Evolutionary conservation across 495 filamentous ascomycete species (phyloP), one percentile per base, ranked within the genome.

Genomic region (Cairneyella variabilis): DNA sequence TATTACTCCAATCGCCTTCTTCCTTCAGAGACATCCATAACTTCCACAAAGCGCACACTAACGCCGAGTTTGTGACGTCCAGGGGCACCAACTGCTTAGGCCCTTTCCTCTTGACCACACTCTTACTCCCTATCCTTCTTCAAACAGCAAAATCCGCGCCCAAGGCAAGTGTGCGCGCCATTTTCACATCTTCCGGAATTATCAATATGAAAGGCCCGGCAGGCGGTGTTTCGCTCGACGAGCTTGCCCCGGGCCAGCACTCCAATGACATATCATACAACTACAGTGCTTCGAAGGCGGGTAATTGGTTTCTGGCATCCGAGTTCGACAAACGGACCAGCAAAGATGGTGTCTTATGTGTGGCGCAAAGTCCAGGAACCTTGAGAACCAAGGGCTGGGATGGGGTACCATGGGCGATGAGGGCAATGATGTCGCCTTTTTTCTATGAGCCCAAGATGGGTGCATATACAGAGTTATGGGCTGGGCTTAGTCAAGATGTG

Each of bases 81-180:
- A n/a, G n/a, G n/a, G 72, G 64, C 8, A 68, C 65, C 3, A 78
- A 76, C 51, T 58, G 52, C 34, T 30, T 75, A 1, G 72, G 70
- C 1, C 62, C 61, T 32, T 75, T 69, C 56, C 66, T 75, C n/a
- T 57, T 77, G 45, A 72, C 68, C 8, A 57, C 71, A 47, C 65
- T 75, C 12, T 75, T 83, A 2, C 65, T 63, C 1, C 76, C 79
- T 0, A 64, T 74, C 10, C 60, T 81, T 3, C 40, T 48, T 3
- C 12, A 20, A 4, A 73, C 73, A 2, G 72, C 70, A 0, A 65
- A 65, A 46, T 28, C 47, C 0, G 51, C 60, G 9, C 63, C 66
- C 0, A 23, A 54, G 6, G 53, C 58, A 42, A 67, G 56, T 25
- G 72, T 77, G 0, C 69, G 74, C 23, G 66, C 77, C 14, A 56